Base-by-base conservation (phyloP, 2,329 filamentous ascomycete species). In the Diaporthe ampelina region DNA sequence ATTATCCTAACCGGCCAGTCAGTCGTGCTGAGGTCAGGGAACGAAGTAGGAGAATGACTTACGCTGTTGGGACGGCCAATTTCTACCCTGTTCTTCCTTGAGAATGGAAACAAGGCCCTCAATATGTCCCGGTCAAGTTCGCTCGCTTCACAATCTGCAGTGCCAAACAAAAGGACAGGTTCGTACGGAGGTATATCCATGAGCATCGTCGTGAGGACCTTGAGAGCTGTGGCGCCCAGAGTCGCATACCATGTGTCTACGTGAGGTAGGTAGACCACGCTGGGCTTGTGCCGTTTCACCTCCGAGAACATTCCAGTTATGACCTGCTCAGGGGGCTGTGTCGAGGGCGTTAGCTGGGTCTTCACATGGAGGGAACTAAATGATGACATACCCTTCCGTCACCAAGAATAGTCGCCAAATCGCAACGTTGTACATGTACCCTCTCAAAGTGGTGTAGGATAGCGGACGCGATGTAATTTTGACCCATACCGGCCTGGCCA, bases 381-480 rank as follows among this genome's bases (percentile, higher is more conserved):
- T 17, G 6, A n/a, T 37, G 70, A 75, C 89, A 85, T 86, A 92
- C 92, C 78, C 94, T 91, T 76, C 94, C 92, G 81, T 99, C 97
- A 73, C 93, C 94, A 74, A 97, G 88, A 73, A 99, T 88, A 21
- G 94, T 97, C 0, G 95, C 92, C 73, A 99, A 88, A 82, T 98
- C 97, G 82, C 99, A 97, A 71, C 94, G 95, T 81, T 98, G 95
- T 3, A 99, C 94, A 84, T 98, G 95, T 3, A 98, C 89, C 35
- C 95, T 95, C 83, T 99, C 97, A 72, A 99, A 93, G 80, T 97
- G 92, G 82, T 97, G 95, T 77, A 98, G 86, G 69, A 98, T 86
- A 7, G 96, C 97, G 63, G 93, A 92, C 40, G 94, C 92, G 52
- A 99, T 87, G 79, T 99, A 98, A 65, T 92, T 91, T 81, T 99